Evolutionary conservation across 192 early-diverging fungal species (phyloP), one percentile per base, ranked within the genome.

Genomic region (Rhizophagus clarus): DNA sequence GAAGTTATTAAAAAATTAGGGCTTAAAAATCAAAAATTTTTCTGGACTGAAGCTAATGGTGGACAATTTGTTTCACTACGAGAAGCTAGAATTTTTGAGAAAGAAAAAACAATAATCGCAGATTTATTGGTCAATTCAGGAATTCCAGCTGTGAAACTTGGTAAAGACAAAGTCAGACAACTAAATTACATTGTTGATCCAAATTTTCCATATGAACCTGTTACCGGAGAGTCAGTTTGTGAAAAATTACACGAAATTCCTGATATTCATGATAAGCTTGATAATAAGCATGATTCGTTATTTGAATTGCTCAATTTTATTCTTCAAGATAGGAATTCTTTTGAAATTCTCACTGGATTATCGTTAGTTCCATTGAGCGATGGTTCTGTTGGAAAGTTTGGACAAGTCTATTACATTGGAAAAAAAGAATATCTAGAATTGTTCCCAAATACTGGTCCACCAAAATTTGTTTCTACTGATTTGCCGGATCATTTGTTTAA

Each of bases 31-130:
- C 31, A 1, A 14, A 29, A 32, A 20, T 5, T 68, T 17, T 68
- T 26, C 32, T 68, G 66, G 66, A 68, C 66, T 6, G 28, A 68
- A 32, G 66, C 20, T 14, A 22, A 68, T 68, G 66, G 31, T 11
- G 66, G 66, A 32, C 4, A 68, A 68, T 68, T 68, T 68, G 20
- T 68, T 32, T 68, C 66, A 37, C 31, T 68, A 32, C 28, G 12
- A 68, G 66, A 68, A 34, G 26, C 66, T 20, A 32, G 29, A 14
- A 32, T 68, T 26, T 28, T 14, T 34, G 31, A 68, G 3, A 28
- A 17, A 1, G 17, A 68, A 5, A 68, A 31, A 20, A 2, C 29
- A 37, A 31, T 6, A 32, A 37, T 68, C 32, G 10, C 28, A 20
- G 66, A 68, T 31, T 15, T 68, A 20, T 32, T 68, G 3, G 31